Conservation (phyloP, 805 yeast species). For the Candida ficus region DNA sequence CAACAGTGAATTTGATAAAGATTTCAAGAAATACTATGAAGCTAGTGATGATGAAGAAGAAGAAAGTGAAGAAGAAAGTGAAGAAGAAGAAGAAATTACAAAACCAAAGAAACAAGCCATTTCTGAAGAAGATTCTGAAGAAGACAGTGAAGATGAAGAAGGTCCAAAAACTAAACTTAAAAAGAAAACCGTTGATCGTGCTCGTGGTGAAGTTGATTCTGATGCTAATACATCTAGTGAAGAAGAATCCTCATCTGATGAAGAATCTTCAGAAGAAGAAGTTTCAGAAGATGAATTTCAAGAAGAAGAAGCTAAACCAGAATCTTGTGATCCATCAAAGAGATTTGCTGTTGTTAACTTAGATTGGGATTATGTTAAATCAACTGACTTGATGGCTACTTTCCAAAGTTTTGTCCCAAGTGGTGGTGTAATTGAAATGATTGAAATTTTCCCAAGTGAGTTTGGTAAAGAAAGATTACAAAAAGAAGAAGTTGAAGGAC, state of each 20-base stretch:
- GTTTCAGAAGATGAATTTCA: conserved; percentile 38
- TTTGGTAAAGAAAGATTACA: conserved; percentile 91
- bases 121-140: conserved; percentile 10
- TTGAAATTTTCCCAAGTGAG: conserved; percentile 80
- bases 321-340: conserved; percentile 78
- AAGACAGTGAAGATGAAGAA: conserved; percentile 18
- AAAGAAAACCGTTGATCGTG: conserved; percentile 40
- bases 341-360: conserved; percentile 88
- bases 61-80: conserved; percentile 16
- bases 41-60: conserved; percentile 45
- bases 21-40: conserved; percentile 28
- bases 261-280: conserved; percentile 36
- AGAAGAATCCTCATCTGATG: conserved; percentile 36
- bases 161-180: conserved; percentile 2
- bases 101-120: no score
- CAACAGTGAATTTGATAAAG: conserved; percentile 36
- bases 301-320: conserved; percentile 60
- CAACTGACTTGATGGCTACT: conserved; percentile 85
- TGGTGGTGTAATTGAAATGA: conserved; percentile 62
- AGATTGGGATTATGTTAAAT: conserved; percentile 95
- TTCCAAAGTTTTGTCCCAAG: conserved; percentile 80
- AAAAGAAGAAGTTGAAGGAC: conserved; percentile 86
- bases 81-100: conserved; percentile 14
- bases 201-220: conserved; percentile 60
- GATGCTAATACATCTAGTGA: conserved; percentile 28